Conservation (phyloP, 2,329 filamentous ascomycete species). For the Colletotrichum sp. region DNA sequence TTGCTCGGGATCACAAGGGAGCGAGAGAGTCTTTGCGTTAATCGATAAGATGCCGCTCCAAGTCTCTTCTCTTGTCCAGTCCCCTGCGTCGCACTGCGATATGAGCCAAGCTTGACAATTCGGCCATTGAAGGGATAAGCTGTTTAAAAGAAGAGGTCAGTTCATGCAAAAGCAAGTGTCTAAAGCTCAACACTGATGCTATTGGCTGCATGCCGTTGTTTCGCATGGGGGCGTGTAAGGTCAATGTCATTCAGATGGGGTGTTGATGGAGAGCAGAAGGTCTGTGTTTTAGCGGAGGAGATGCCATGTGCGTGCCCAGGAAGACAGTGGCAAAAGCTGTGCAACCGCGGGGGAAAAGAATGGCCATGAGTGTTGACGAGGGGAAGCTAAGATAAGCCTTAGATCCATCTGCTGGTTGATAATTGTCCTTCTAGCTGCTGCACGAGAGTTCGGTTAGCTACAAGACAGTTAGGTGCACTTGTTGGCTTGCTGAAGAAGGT, state of each 20-base stretch:
- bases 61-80: neutral
- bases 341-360: slow-evolving; percentile 6
- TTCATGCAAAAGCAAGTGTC: slow-evolving; percentile 18
- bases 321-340: slow-evolving; percentile 14
- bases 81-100: neutral
- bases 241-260: slow-evolving; percentile 2
- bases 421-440: neutral
- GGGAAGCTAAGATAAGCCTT: neutral
- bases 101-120: neutral
- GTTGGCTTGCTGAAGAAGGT: neutral
- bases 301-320: slow-evolving; percentile 17
- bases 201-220: slow-evolving; percentile 12
- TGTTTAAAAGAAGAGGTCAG: neutral
- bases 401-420: neutral
- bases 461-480: neutral
- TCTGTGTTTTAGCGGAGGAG: slow-evolving; percentile 13
- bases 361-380: neutral
- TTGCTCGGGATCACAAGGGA: slow-evolving; percentile 10
- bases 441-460: neutral
- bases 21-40: slow-evolving; percentile 8
- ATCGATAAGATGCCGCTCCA: slow-evolving; percentile 20
- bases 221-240: slow-evolving; percentile 17
- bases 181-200: neutral
- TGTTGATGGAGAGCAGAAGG: slow-evolving; percentile 1
- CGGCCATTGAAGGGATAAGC: slow-evolving; percentile 3